Conservation (phyloP, 495 filamentous ascomycete species). For the Tuber borchii region DNA sequence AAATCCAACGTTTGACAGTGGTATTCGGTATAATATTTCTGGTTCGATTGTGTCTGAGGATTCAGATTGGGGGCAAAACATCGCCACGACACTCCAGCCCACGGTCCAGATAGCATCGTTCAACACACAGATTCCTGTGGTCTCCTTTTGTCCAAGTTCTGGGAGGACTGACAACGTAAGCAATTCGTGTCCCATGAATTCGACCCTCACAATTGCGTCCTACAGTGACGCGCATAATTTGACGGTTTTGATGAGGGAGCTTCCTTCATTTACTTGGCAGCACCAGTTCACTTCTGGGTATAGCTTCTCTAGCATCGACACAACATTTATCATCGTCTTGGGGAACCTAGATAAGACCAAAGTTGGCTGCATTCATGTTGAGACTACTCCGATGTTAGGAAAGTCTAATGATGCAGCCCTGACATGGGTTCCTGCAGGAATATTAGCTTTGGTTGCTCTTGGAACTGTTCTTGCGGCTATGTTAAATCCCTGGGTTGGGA, state of each 20-base stretch:
- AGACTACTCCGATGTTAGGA: conserved; percentile 74
- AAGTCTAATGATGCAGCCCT: conserved; percentile 56
- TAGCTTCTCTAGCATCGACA: conserved; percentile 70
- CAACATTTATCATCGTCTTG: conserved; percentile 63
- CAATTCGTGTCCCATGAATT: conserved; percentile 30
- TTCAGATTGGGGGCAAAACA: too few relatives aligned
- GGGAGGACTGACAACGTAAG: too few relatives aligned
- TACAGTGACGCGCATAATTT: conserved; percentile 39
- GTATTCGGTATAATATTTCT: conserved; percentile 17
- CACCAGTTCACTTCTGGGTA: conserved; percentile 76
- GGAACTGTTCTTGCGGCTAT: conserved; percentile 77
- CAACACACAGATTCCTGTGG: conserved; percentile 1
- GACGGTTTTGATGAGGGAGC: conserved; percentile 28
- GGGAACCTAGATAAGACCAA: conserved; percentile 57
- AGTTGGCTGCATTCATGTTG: conserved; percentile 72
- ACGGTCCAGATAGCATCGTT: conserved; percentile 31
- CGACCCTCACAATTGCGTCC: conserved; percentile 28
- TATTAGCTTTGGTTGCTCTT: conserved; percentile 71
- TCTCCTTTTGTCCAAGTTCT: conserved; percentile 21
- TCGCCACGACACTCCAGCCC: conserved; percentile 27
- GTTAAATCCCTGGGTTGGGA: conserved; percentile 82
- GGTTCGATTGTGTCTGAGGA: conserved; percentile 27
- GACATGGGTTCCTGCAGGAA: conserved; percentile 69
- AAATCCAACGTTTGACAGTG: conserved; percentile 29
- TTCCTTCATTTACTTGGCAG: conserved; percentile 66